Evolutionary conservation across 2,329 filamentous ascomycete species (phyloP), one percentile per base, ranked within the genome.

Genomic region (Akanthomyces uredinophilus): DNA sequence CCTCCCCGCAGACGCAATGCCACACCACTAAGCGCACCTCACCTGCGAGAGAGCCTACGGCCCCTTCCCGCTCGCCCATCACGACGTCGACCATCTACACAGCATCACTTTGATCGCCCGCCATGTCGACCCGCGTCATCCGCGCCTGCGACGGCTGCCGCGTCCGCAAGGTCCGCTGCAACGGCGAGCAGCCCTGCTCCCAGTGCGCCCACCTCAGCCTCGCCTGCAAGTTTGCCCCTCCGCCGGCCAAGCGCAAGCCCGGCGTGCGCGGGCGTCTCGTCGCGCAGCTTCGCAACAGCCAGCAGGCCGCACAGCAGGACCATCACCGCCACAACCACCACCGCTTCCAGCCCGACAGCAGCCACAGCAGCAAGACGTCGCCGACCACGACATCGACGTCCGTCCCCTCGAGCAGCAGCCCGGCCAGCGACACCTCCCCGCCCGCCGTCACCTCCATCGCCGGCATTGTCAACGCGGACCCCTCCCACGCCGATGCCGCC

Each of bases 71-170:
- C 24, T 14, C 14, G 20, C 47, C 46, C 29, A 39, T 24, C 52
- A 27, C 41, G 43, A 18, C 43, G 20, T 46, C 37, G 24, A 37
- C 29, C 52, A 55, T 32, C 18, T 8, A 11, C 44, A 50, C 43
- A 32, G 7, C 24, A 35, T 16, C 35, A 41, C 16, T 22, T 27
- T 27, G 13, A 16, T 2, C 24, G 18, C 24, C n/a, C 43, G 7
- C 29, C 54, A 64, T 64, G 62, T 51, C 58, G 16, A 51, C 43
- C 27, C 39, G 62, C 39, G 62, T 61, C 37, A 27, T 59, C 27
- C 69, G 69, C 50, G 74, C 74, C 60, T 76, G 74, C 65, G 73
- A 76, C 63, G 72, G 73, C 52, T 76, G 74, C 64, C 72, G 74
- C 43, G 66, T 76, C 57, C 72, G 74, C 56, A 76, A 76, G 64